Evolutionary conservation across 2,329 filamentous ascomycete genomes (phyloP), one percentile per base, ranked within the genome.

Genomic region (Colletotrichum lupini): DNA sequence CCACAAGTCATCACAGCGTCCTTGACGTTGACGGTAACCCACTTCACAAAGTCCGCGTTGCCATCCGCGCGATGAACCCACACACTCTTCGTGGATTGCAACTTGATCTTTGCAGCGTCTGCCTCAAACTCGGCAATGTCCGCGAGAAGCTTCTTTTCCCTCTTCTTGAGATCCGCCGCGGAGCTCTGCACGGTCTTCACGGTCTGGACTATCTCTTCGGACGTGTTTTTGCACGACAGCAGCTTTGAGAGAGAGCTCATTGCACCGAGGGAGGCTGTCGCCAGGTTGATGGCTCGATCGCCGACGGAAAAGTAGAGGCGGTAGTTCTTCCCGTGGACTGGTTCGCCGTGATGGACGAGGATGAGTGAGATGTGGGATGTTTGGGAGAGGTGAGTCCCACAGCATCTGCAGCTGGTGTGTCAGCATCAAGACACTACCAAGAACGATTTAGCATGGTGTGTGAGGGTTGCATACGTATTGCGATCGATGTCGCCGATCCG

Each of bases 321-420:
- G 1, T 76, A 80, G 60, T 80, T 80, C n/a, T 78, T 81, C 0
- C 78, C 78, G 4, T 80, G 80, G 0, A 81, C 77, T 0, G 77
- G 75, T 12, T 81, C 78, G 1, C 76, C 78, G 9, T 76, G 75
- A 2, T 78, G 78, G 2, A 81, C 68, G 0, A 81, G 68, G 16
- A 81, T 75, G 14, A 81, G 79, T 1, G 76, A 75, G 6, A 81
- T 76, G 57, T 81, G 80, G 0, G 80, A 81, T 2, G 80, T 81
- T 53, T 80, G 78, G 0, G 76, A 74, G 0, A 81, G 74, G 19
- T 81, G 80, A 4, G 80, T 81, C 4, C 80, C 80, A 4, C 80
- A 81, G 58, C 80, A 81, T 11, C 80, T 37, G 0, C 0, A 6
- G 1, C 2, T 3, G 2, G 24, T 1, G 14, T 35, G 46, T 60